phyloP scores from a whole-genome alignment of 805 yeast species.

The Candida taoyuanica region DNA sequence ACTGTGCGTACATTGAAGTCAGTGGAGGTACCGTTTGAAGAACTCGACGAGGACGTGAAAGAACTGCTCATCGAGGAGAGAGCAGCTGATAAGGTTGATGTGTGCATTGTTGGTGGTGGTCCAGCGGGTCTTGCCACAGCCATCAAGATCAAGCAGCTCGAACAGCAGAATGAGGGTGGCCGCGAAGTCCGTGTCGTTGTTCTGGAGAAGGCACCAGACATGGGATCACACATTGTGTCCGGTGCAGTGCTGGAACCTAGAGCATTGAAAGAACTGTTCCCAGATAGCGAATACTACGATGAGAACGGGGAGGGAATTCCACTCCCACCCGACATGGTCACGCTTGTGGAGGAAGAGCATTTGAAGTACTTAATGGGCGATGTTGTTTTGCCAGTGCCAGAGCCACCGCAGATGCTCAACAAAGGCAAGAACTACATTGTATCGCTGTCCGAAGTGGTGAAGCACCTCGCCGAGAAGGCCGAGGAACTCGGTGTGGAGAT shows the following conservation, averaged over 20 bases:
- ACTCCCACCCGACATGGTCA: slow-evolving; percentile 70
- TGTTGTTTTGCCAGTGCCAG: slow-evolving; percentile 70
- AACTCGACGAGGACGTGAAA: slow-evolving; percentile 39
- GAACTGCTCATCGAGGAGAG: slow-evolving; percentile 56
- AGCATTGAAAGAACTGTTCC: slow-evolving; percentile 79
- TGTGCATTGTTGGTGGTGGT: slow-evolving; percentile 95
- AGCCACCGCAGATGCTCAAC: slow-evolving; percentile 88
- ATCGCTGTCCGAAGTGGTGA: slow-evolving; percentile 74
- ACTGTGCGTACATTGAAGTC: slow-evolving; percentile 10
- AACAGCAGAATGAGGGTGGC: slow-evolving; percentile 48
- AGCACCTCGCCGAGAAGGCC: slow-evolving; percentile 80
- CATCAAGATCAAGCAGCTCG: slow-evolving; percentile 80
- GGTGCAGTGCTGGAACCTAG: slow-evolving; percentile 94
- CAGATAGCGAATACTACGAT: slow-evolving; percentile 52
- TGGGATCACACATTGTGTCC: slow-evolving; percentile 88
- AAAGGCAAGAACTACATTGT: slow-evolving; percentile 79
- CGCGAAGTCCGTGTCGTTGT: slow-evolving; percentile 82
- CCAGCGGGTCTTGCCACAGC: slow-evolving; percentile 97
- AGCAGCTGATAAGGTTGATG: slow-evolving; percentile 84
- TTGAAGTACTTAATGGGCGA: slow-evolving; percentile 65
- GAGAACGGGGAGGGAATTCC: slow-evolving; percentile 59
- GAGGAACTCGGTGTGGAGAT: slow-evolving; percentile 92
- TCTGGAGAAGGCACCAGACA: slow-evolving; percentile 86
- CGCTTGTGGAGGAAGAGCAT: slow-evolving; percentile 69
- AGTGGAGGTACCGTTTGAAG: slow-evolving; percentile 26